Conservation (phyloP, 306 rosid genomes). For the Acacia acuminata region DNA sequence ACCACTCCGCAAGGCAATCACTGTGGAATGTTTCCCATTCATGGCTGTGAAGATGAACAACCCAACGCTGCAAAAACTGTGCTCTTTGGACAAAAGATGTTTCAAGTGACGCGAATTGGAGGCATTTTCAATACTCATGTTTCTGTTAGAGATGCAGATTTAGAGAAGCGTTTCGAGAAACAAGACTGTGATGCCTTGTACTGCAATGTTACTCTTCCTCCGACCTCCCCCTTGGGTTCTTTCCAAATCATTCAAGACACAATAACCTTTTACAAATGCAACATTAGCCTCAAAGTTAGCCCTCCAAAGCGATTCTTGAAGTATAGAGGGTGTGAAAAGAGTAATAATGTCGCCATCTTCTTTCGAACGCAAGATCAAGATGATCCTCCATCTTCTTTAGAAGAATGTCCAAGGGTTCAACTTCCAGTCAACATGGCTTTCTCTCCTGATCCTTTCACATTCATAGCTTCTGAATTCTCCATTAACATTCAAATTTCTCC, state of each 20-base stretch:
- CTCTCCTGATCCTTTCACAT: not conserved
- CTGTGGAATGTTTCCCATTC: slow-evolving; percentile 33
- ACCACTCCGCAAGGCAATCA: not conserved
- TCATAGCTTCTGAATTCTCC: slow-evolving; percentile 13
- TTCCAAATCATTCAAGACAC: not conserved
- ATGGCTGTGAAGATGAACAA: slow-evolving; percentile 18
- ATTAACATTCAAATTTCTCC: not conserved
- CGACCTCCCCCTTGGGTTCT: slow-evolving; percentile 9
- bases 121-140: not conserved
- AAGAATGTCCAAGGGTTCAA: slow-evolving; percentile 10
- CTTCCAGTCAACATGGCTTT: slow-evolving; percentile 15
- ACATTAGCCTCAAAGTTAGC: not conserved
- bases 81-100: slow-evolving; percentile 5
- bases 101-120: not conserved
- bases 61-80: not conserved
- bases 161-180: not conserved
- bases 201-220: slow-evolving; percentile 18
- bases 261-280: slow-evolving; percentile 32
- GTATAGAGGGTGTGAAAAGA: not conserved
- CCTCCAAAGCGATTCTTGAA: not conserved
- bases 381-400: not conserved
- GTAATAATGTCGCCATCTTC: slow-evolving; percentile 11
- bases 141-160: not conserved
- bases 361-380: not conserved
- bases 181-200: slow-evolving; percentile 5